phyloP scores from a whole-genome alignment of 176 grass and related monocot genomes.

The Ensete glaucum region DNA sequence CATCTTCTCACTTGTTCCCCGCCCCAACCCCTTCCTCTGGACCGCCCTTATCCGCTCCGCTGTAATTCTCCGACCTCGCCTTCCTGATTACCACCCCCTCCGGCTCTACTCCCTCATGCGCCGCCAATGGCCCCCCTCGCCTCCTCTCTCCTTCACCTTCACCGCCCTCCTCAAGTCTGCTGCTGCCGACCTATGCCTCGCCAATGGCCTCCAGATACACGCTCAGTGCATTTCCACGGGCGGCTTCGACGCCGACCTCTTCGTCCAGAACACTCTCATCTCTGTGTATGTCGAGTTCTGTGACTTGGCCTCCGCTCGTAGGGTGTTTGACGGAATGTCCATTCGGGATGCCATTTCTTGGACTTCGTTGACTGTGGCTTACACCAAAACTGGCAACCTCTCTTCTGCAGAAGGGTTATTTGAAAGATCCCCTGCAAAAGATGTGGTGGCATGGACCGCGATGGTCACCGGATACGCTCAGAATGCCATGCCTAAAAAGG shows the following conservation, averaged over 20 bases:
- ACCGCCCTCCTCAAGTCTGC: conserved; percentile 23
- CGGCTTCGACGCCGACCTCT: conserved; percentile 38
- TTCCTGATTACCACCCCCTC: conserved; percentile 30
- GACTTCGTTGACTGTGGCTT: conserved; percentile 46
- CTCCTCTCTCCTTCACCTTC: conserved; percentile 27
- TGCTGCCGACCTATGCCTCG: conserved; percentile 15
- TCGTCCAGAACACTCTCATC: conserved; percentile 56
- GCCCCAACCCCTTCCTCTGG: conserved; percentile 30
- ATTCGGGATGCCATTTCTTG: conserved; percentile 44
- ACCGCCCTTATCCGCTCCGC: conserved; percentile 25
- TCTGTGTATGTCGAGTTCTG: conserved; percentile 17
- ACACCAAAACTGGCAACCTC: conserved; percentile 30
- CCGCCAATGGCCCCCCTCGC: conserved; percentile 14
- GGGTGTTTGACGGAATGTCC: conserved; percentile 45
- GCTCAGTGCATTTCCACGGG: conserved; percentile 11
- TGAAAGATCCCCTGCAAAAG: conserved; percentile 26
- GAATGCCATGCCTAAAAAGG: conserved; percentile 44
- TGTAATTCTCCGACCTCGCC: conserved; percentile 22
- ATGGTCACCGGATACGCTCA: conserved; percentile 46
- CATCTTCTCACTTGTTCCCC: conserved; percentile 32
- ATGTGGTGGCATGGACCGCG: conserved; percentile 55
- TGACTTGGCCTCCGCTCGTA: conserved; percentile 24
- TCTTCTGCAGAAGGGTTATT: conserved; percentile 35
- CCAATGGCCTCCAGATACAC: conserved; percentile 14
- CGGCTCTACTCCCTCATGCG: conserved; percentile 22